Conservation (phyloP, 2,329 filamentous ascomycete genomes). For the Colletotrichum chlorophyti region DNA sequence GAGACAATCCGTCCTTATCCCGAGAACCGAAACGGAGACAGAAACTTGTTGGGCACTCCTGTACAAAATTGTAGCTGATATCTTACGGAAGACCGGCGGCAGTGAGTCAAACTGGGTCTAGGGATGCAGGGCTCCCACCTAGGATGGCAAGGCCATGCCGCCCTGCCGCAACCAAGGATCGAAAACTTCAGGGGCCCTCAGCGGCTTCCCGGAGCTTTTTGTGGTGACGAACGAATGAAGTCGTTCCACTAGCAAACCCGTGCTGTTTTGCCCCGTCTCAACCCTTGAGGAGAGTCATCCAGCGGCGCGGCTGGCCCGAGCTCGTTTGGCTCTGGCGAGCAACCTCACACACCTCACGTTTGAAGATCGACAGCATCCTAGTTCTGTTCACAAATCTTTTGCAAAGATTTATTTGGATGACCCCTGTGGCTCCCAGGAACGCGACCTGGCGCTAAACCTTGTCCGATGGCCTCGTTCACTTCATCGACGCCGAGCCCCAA, state of each 20-base stretch:
- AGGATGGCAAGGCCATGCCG: neutral
- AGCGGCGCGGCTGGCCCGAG: conserved; percentile 19
- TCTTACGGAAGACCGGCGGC: conserved; percentile 5
- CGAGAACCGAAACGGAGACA: conserved; percentile 10
- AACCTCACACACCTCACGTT: conserved; percentile 26
- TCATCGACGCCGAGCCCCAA: conserved; percentile 21
- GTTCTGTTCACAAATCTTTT: conserved; percentile 20
- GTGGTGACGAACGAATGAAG: neutral
- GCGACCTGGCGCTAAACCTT: conserved; percentile 24
- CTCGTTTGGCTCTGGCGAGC: conserved; percentile 4
- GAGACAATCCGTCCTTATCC: conserved; percentile 11
- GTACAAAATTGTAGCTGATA: neutral
- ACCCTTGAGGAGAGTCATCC: conserved; percentile 4
- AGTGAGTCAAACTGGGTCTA: conserved; percentile 8
- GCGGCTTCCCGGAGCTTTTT: conserved; percentile 4
- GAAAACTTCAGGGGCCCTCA: conserved; percentile 8
- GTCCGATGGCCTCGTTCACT: conserved; percentile 8
- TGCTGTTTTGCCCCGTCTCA: conserved; percentile 18
- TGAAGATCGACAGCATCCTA: conserved; percentile 26
- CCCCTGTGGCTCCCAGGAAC: conserved; percentile 22
- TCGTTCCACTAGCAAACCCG: neutral
- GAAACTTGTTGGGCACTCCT: neutral
- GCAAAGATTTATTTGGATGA: neutral
- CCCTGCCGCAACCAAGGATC: conserved; percentile 1
- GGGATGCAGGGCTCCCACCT: neutral